phyloP scores from a whole-genome alignment of 345 rosid species.

The Corchorus capsularis region DNA sequence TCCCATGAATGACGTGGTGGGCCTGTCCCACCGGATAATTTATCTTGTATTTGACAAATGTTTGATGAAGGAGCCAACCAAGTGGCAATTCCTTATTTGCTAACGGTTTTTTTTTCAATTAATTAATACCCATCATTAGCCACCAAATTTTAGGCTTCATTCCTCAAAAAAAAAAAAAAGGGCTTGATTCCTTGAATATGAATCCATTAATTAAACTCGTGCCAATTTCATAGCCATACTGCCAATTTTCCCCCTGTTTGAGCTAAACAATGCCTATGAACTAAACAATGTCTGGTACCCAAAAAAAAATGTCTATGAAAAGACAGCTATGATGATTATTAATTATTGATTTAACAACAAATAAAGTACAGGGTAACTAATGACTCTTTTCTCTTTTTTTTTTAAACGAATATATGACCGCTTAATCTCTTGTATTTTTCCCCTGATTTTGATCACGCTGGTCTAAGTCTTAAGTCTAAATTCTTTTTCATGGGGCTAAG shows the following conservation, averaged over 20 bases:
- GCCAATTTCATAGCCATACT: neutral
- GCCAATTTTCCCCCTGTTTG: neutral
- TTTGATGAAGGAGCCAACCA: neutral
- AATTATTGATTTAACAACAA: neutral
- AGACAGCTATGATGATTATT: neutral
- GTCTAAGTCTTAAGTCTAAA: neutral
- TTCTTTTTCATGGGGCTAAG: neutral
- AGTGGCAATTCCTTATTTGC: neutral
- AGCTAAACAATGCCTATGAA: neutral
- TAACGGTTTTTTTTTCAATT: neutral
- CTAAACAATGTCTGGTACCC: neutral
- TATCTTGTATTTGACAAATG: slow-evolving; percentile 2
- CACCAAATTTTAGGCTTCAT: neutral
- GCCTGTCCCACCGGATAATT: no score
- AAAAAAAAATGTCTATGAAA: neutral
- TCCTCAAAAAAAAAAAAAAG: no score
- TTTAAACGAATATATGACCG: neutral
- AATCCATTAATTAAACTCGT: neutral
- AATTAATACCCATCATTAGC: neutral
- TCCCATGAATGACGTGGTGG: no score
- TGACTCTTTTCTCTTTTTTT: neutral
- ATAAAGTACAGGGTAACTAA: neutral
- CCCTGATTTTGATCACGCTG: neutral
- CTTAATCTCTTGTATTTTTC: neutral
- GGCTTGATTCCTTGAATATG: neutral